Conservation (phyloP, 2,329 filamentous ascomycete species). For the Fusarium coffeatum region DNA sequence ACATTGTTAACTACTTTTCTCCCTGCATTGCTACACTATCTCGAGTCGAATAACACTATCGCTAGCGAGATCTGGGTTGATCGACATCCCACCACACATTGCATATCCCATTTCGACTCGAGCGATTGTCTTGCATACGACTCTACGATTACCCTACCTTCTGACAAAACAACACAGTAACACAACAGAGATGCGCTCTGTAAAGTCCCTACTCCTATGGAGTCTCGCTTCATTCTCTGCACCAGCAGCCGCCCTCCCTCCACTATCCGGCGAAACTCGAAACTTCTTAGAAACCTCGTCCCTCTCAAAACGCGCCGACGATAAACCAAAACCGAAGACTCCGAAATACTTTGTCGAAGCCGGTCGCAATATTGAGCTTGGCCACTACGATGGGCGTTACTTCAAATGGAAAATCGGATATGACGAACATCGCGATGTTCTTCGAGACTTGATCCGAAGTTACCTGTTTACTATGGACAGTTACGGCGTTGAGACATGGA, state of each 20-base stretch:
- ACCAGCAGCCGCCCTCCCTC: slow-evolving; percentile 29
- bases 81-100: slow-evolving; percentile 7
- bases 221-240: slow-evolving; percentile 39
- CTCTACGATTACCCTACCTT: background rate
- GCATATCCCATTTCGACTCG: slow-evolving; percentile 1
- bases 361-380: slow-evolving; percentile 67
- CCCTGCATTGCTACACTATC: background rate
- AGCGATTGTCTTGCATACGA: background rate
- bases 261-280: slow-evolving; percentile 17
- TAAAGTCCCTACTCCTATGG: slow-evolving; percentile 44
- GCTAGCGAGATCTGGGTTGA: slow-evolving; percentile 4
- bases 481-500: slow-evolving; percentile 81
- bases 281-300: background rate
- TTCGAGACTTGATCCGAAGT: slow-evolving; percentile 77
- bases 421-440: slow-evolving; percentile 71
- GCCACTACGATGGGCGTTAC: slow-evolving; percentile 80
- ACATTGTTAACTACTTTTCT: slow-evolving; percentile 10
- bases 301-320: slow-evolving; percentile 17
- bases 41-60: background rate
- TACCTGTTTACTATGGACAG: slow-evolving; percentile 76
- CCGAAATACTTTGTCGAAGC: slow-evolving; percentile 76
- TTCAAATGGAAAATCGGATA: slow-evolving; percentile 73
- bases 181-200: slow-evolving; percentile 36
- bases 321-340: slow-evolving; percentile 23
- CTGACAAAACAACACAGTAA: background rate